A percentile compares a stretch with the other conserved stretches of the same genome.
Conservation (phyloP, 2,329 filamentous ascomycete species). For the Aspergillus chevalieri region DNA sequence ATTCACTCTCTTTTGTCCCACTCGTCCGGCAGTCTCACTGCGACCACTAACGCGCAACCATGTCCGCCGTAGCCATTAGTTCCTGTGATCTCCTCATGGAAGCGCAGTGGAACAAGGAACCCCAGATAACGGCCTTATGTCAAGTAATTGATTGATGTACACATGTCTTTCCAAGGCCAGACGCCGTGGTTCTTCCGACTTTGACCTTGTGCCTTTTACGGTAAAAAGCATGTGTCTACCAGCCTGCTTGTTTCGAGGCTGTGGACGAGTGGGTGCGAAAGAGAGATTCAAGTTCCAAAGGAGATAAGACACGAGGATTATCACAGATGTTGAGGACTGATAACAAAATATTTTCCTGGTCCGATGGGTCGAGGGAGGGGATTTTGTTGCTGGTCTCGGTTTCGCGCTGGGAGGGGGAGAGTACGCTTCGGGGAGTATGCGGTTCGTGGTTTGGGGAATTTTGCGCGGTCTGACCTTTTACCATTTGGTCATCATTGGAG, state of each 20-base stretch:
- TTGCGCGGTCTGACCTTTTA: slow-evolving; percentile 42
- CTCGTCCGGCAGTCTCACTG: slow-evolving; percentile 3
- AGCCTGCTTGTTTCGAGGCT: neutral
- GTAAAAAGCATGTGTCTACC: slow-evolving; percentile 19
- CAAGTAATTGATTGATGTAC: slow-evolving; percentile 13
- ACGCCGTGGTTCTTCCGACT: slow-evolving; percentile 18
- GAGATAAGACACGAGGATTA: neutral
- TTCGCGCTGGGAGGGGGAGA: slow-evolving; percentile 3
- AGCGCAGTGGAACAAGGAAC: slow-evolving; percentile 35
- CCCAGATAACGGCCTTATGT: slow-evolving; percentile 29
- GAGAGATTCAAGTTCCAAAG: neutral
- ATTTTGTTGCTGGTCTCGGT: slow-evolving; percentile 6
- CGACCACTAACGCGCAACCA: slow-evolving; percentile 2
- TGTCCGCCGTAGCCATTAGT: slow-evolving; percentile 42
- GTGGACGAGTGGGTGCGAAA: slow-evolving; percentile 2
- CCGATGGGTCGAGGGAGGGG: slow-evolving; percentile 2
- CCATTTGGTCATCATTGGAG: slow-evolving; percentile 41
- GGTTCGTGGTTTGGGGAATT: slow-evolving; percentile 4
- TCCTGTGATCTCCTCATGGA: slow-evolving; percentile 36
- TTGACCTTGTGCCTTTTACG: slow-evolving; percentile 20
- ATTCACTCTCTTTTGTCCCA: slow-evolving; percentile 1
- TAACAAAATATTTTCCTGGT: neutral
- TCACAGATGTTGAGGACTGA: neutral
- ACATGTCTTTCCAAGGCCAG: slow-evolving; percentile 22
- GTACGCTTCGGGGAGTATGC: slow-evolving; percentile 19